phyloP scores from a whole-genome alignment of 2,329 filamentous ascomycete species.

The Fusarium tjaetaba region DNA sequence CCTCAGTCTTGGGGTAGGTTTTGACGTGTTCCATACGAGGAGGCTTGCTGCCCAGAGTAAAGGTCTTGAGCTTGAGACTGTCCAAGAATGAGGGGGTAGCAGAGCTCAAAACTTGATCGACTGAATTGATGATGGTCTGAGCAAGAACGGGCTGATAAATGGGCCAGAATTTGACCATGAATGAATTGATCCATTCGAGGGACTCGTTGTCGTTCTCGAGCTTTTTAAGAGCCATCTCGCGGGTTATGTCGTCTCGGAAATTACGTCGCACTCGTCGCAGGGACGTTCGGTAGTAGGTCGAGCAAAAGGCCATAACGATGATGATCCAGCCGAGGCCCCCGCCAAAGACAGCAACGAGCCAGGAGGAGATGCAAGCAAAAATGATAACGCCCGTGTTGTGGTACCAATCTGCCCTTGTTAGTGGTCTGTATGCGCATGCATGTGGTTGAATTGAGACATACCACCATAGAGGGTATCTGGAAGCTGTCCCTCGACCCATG shows the following conservation, averaged over 20 bases:
- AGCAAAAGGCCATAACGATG: slow-evolving; percentile 89
- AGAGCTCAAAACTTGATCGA: slow-evolving; percentile 94
- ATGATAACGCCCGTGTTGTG: slow-evolving; percentile 95
- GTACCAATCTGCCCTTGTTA: slow-evolving; percentile 82
- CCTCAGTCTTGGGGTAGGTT: slow-evolving; percentile 94
- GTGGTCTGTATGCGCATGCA: neutral
- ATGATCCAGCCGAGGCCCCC: slow-evolving; percentile 94
- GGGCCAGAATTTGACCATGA: slow-evolving; percentile 98
- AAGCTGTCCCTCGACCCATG: slow-evolving; percentile 83
- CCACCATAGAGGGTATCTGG: slow-evolving; percentile 92
- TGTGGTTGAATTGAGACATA: slow-evolving; percentile 52
- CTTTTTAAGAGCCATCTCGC: slow-evolving; percentile 86
- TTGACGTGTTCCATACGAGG: slow-evolving; percentile 98
- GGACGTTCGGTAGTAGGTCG: slow-evolving; percentile 96
- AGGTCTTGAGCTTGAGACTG: slow-evolving; percentile 91
- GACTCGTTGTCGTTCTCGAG: slow-evolving; percentile 92
- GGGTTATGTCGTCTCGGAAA: slow-evolving; percentile 91
- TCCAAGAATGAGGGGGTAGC: slow-evolving; percentile 93
- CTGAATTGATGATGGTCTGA: slow-evolving; percentile 89
- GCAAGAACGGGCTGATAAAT: slow-evolving; percentile 96
- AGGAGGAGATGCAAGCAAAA: slow-evolving; percentile 90
- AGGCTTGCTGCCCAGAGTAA: slow-evolving; percentile 93
- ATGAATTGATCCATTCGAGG: slow-evolving; percentile 99
- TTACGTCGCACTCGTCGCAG: slow-evolving; percentile 93
- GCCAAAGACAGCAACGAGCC: slow-evolving; percentile 88